Base-by-base conservation (phyloP, 305 asterid genomes). In the Fraxinus floribunda region DNA sequence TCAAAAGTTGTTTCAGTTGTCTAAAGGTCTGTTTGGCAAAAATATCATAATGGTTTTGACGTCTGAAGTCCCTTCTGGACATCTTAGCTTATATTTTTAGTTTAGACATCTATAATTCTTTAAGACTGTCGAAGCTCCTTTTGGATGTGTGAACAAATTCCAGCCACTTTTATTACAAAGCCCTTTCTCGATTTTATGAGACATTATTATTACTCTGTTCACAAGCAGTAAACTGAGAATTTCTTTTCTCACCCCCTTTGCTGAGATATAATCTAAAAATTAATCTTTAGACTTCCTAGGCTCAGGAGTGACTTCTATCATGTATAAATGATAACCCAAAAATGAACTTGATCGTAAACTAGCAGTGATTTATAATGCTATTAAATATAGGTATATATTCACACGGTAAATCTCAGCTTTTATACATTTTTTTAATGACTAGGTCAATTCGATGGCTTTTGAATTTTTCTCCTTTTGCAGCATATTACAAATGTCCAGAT, bases 401-500 rank as follows among this genome's bases (percentile, higher is more conserved):
- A 57, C 29, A 24, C 0, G 68, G 68, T 57, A 64, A 64, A 64
- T 64, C 29, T 30, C 55, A 34, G 34, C 29, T 79, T 55, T 26
- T 74, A 60, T 34, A 55, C 77, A 35, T 29, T 64, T 81, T 34
- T 24, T 22, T 39, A 32, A 70, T 82, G 78, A 70, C 78, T 60
- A 75, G 80, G 78, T 22, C 46, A 71, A 75, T 80, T 46, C n/a
- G 75, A 77, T 71, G 49, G 11, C 6, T 57, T 7, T 64, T 20
- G 5, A 39, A 35, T 71, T 70, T 83, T 72, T 36, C 60, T 78
- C 81, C 84, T 84, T 82, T 81, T 72, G 79, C 97, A 96, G 99
- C 87, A 80, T 91, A 80, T 84, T 91, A 20, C 98, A 96, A 89
- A 96, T 96, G 99, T 88, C 92, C 83, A 91, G 87, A 88, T 90